Conservation (phyloP, 2,329 filamentous ascomycete species). For the Aspergillus aculeatinus region DNA sequence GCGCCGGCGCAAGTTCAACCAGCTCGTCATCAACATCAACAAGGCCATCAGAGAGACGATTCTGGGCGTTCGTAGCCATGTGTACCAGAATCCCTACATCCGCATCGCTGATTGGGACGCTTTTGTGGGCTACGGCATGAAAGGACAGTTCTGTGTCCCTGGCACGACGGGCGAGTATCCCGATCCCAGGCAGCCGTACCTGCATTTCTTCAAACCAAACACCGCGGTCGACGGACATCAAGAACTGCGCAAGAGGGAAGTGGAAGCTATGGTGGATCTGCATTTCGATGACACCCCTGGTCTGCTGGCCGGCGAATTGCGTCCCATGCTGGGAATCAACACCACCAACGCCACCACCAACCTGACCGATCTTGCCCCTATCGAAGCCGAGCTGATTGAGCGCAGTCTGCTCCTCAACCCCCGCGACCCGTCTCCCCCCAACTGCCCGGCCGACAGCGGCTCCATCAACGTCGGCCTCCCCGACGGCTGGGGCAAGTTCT, state of each 20-base stretch:
- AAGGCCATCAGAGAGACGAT: background rate
- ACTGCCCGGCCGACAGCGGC: background rate
- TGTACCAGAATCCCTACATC: constrained; percentile 11
- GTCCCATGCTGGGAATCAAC: no score
- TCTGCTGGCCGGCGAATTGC: no score
- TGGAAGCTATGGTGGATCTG: no score
- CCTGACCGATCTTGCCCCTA: no score
- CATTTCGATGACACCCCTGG: no score
- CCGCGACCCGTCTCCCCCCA: background rate
- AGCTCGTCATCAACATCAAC: constrained; percentile 9
- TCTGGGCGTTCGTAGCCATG: background rate
- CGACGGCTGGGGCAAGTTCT: constrained; percentile 31
- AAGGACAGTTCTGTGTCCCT: constrained; percentile 33
- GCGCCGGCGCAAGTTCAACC: constrained; percentile 8
- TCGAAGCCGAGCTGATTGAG: no score
- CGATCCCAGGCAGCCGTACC: constrained; percentile 29
- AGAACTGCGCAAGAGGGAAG: background rate
- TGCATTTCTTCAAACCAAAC: constrained; percentile 36
- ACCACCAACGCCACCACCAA: no score
- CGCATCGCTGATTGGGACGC: constrained; percentile 30
- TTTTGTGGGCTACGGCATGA: constrained; percentile 25
- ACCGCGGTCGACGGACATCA: constrained; percentile 1
- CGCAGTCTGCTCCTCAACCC: background rate
- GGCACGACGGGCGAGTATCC: constrained; percentile 20
- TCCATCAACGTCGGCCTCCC: constrained; percentile 23